Evolutionary conservation across 148 eudicot genomes (phyloP), one percentile per base, ranked within the genome.

Genomic region (Simmondsia chinensis): DNA sequence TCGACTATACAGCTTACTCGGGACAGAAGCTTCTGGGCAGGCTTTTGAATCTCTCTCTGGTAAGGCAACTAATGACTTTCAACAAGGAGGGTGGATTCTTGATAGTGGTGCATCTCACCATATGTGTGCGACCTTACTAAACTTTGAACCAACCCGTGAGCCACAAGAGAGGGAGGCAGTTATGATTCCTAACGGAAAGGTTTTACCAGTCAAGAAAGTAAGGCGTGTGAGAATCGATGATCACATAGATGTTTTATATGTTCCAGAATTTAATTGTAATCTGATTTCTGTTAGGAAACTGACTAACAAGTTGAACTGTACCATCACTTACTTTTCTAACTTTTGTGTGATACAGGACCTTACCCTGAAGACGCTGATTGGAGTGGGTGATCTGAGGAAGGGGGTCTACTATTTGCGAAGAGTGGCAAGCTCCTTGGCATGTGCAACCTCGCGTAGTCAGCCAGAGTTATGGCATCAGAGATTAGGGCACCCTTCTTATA

Each of bases 401-500:
- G 48, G 48, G 15, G 13, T 44, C 33, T 26, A 44, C 9, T 26
- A 3, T 11, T 3, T 33, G 1, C 6, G 23, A 27, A 10, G 8
- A 4, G 11, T 16, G 14, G 5, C 25, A 48, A 9, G 8, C 6
- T 19, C 5, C 3, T 11, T 5, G 8, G 48, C 48, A 6, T 4
- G 12, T 1, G 33, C 19, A 4, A 11, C 6, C 1, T 4, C 10
- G 1, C 9, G 5, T 19, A 10, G 4, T 1, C 6, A 17, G 1
- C 10, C 13, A 4, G 17, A 32, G 2, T 17, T 48, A 1, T 33
- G 40, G 52, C 52, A 48, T 9, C 20, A 21, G 26, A 7, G 52
- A 1, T 33, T 48, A 16, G 52, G 52, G 19, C 52, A 48, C 33
- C 52, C 52, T 2, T 31, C 39, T 3, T 33, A 33, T n/a, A n/a